A percentile compares a stretch with the other conserved stretches of the same genome.
Evolutionary conservation across 495 filamentous ascomycete genomes (phyloP).

Genomic region (Tuber brumale): DNA sequence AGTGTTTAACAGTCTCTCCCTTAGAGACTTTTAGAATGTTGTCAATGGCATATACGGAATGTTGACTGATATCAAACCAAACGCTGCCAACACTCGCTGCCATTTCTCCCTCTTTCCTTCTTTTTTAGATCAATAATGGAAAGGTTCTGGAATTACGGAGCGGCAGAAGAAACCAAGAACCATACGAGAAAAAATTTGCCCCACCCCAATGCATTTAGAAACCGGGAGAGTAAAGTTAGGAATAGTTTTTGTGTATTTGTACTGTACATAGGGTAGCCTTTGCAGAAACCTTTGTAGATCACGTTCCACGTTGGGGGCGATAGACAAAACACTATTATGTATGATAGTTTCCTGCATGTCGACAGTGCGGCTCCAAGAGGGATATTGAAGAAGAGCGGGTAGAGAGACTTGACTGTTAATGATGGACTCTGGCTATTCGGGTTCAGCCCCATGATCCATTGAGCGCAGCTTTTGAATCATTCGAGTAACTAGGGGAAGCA

Average conservation of each 20-base stretch:
- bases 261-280: constrained; percentile 4
- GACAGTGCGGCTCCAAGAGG: constrained; percentile 29
- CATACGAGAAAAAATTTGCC: not conserved
- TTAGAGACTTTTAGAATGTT: constrained; percentile 19
- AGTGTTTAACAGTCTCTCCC: constrained; percentile 8
- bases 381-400: constrained; percentile 26
- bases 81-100: not conserved
- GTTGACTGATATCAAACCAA: not conserved
- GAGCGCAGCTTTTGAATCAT: constrained; percentile 2
- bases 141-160: not conserved
- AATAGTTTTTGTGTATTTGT: constrained; percentile 17
- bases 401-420: constrained; percentile 17
- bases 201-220: constrained; percentile 14
- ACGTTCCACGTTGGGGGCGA: constrained; percentile 17
- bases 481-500: constrained; percentile 7
- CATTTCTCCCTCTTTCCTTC: not conserved
- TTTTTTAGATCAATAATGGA: constrained; percentile 12
- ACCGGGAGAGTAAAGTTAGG: constrained; percentile 5
- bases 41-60: constrained; percentile 24
- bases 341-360: constrained; percentile 26
- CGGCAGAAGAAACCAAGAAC: not conserved
- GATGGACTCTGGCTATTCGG: constrained; percentile 9
- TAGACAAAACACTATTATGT: constrained; percentile 15
- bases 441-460: constrained; percentile 25
- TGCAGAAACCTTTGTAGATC: constrained; percentile 17